Conservation (phyloP, 2,329 filamentous ascomycete genomes). For the Microcera coccophila region DNA sequence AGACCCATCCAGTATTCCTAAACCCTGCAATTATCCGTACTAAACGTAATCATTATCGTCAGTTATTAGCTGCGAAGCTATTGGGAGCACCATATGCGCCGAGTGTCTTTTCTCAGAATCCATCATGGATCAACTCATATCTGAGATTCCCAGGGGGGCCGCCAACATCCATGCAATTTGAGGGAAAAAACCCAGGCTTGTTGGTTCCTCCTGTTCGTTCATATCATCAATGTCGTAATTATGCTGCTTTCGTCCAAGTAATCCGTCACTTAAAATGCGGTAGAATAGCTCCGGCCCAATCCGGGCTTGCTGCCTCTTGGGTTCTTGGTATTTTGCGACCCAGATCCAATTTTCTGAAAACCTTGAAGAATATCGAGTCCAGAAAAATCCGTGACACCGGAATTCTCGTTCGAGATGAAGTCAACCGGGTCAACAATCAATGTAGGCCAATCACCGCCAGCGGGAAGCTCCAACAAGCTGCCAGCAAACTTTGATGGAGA, state of each 20-base stretch:
- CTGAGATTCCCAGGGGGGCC: constrained; percentile 11
- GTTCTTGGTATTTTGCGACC: constrained; percentile 28
- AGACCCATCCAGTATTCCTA: constrained; percentile 19
- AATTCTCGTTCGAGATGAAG: constrained; percentile 43
- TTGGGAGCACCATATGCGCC: constrained; percentile 12
- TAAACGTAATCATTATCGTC: constrained; percentile 30
- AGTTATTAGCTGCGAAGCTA: constrained; percentile 31
- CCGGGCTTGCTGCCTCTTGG: constrained; percentile 27
- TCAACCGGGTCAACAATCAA: constrained; percentile 37
- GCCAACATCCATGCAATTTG: constrained; percentile 14
- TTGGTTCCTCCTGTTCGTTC: constrained; percentile 22
- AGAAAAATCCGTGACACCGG: constrained; percentile 52
- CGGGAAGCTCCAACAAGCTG: constrained; percentile 32
- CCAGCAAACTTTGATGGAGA: constrained; percentile 51
- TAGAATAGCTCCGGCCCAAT: constrained; percentile 31
- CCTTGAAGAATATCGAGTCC: constrained; percentile 70
- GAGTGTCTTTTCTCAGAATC: constrained; percentile 24
- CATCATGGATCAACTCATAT: constrained; percentile 15
- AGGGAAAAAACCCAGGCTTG: constrained; percentile 13
- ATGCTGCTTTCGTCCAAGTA: constrained; percentile 18
- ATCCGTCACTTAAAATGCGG: constrained; percentile 25
- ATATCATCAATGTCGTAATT: constrained; percentile 27
- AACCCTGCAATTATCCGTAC: constrained; percentile 23
- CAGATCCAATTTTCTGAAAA: constrained; percentile 68
- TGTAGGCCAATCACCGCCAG: constrained; percentile 38